Base-by-base conservation (phyloP, 805 yeast species). In the Yarrowia sp. region DNA sequence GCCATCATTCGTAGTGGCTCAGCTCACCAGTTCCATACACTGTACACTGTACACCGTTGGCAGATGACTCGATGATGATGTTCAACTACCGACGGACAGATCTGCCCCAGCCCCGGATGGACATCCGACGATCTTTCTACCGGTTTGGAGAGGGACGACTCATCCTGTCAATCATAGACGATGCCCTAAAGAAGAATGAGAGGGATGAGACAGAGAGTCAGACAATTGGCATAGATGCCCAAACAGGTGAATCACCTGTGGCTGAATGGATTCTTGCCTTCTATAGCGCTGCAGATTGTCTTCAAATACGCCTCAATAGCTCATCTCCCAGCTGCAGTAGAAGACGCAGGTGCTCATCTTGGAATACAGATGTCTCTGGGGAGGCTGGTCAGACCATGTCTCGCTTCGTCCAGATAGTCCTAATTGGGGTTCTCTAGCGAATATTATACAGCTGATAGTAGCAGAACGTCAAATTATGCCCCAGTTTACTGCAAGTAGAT, bases 341-440 rank as follows among this genome's bases (percentile, higher is more conserved):
- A 32, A 14, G 54, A 48, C 38, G 54, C 54, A 48, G 54, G 54
- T 48, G 38, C 54, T 48, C 54, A 48, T 32, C 38, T 19, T 19
- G 38, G 8, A 26, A 48, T 48, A 48, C 54, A 21, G 36, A 16
- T 30, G 16, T 22, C 28, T 8, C n/a, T 16, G 5, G 1, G 22
- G 35, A 6, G 54, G 54, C 54, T 48, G 54, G 26, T 26, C 32
- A 36, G 17, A 4, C 14, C 52, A 11, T 16, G 1, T 19, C 36
- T 16, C 5, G 14, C 24, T 24, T 43, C 17, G 30, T 43, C 21
- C 32, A 43, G n/a, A n/a, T n/a, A n/a, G n/a, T n/a, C 4, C 30
- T 26, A 26, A 26, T 26, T 26, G 30, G 30, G 30, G 30, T 40
- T 3, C 21, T n/a, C 40, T 12, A 36, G 19, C 14, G 1, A 2